A percentile compares a stretch with the other conserved stretches of the same genome.
Evolutionary conservation across 2,329 filamentous ascomycete species (phyloP).

Genomic region (Calonectria hongkongensis): DNA sequence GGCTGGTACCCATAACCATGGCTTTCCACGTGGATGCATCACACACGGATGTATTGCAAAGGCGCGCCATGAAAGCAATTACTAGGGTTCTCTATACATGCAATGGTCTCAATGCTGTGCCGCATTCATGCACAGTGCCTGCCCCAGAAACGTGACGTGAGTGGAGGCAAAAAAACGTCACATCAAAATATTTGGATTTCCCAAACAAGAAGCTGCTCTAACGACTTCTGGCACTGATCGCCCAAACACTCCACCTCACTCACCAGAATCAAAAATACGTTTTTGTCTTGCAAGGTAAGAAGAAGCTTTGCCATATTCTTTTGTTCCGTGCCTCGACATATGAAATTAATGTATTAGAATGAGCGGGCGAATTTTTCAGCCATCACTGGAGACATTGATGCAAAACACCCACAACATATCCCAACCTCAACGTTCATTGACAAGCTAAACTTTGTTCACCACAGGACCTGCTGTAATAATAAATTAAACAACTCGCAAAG

Average conservation of each 20-base stretch:
- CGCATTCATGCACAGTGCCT: background rate
- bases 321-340: background rate
- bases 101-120: background rate
- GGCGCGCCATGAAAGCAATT: too few species aligned
- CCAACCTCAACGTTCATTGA: too few species aligned
- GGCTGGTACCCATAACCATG: background rate
- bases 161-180: background rate
- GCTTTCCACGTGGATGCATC: background rate
- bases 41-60: too few species aligned
- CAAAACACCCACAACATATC: too few species aligned
- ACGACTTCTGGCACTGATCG: background rate
- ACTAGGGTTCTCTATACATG: too few species aligned
- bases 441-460: too few species aligned
- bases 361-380: too few species aligned
- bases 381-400: too few species aligned
- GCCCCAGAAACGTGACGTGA: background rate
- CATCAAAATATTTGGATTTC: background rate
- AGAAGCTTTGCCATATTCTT: background rate
- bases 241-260: background rate
- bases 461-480: too few species aligned
- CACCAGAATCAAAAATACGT: background rate
- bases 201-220: slow-evolving; percentile 16
- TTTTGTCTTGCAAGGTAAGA: background rate
- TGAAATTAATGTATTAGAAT: too few species aligned
- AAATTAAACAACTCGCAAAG: too few species aligned